Percentiles rank a stretch among this genome's conserved stretches.
Conservation (phyloP, 768 basidiomycete species). For the Podaxis carcinomalis region DNA sequence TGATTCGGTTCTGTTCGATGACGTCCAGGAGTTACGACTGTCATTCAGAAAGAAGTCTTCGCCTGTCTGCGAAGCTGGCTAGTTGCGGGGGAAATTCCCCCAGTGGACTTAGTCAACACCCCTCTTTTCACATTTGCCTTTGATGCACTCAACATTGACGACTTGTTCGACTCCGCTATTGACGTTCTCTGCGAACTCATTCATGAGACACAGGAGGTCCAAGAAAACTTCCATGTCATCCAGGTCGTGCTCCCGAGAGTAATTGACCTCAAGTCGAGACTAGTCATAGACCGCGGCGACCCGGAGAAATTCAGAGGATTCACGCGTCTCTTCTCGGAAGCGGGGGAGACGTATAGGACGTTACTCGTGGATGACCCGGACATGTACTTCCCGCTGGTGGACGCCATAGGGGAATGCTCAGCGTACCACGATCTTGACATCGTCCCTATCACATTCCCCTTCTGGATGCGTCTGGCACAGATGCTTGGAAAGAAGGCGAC, state of each 20-base stretch:
- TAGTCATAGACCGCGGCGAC: conserved; percentile 66
- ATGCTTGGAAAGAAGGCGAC: conserved; percentile 74
- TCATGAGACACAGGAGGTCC: conserved; percentile 96
- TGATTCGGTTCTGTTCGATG: conserved; percentile 1
- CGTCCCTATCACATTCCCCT: conserved; percentile 95
- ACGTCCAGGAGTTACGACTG: conserved; percentile 70
- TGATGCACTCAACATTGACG: conserved; percentile 76
- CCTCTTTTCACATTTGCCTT: conserved; percentile 83
- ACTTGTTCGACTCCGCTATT: conserved; percentile 90
- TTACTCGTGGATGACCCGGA: conserved; percentile 87
- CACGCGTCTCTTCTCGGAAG: conserved; percentile 93
- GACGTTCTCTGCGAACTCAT: conserved; percentile 92
- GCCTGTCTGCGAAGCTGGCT: conserved; percentile 86
- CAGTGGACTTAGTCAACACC: conserved; percentile 59
- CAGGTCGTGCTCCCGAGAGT: conserved; percentile 85
- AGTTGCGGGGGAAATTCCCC: conserved; percentile 75
- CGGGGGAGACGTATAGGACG: conserved; percentile 92
- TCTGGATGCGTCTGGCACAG: conserved; percentile 97
- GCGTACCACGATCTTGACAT: conserved; percentile 93
- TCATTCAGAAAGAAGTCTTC: conserved; percentile 80
- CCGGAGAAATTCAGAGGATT: conserved; percentile 85
- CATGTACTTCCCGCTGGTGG: conserved; percentile 91
- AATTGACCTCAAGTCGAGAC: conserved; percentile 61
- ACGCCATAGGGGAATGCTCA: conserved; percentile 91
- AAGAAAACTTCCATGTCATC: conserved; percentile 89